A percentile compares a stretch with the other conserved stretches of the same genome.
phyloP scores from a whole-genome alignment of 306 rosid genomes.

The Cucurbita moschata region DNA sequence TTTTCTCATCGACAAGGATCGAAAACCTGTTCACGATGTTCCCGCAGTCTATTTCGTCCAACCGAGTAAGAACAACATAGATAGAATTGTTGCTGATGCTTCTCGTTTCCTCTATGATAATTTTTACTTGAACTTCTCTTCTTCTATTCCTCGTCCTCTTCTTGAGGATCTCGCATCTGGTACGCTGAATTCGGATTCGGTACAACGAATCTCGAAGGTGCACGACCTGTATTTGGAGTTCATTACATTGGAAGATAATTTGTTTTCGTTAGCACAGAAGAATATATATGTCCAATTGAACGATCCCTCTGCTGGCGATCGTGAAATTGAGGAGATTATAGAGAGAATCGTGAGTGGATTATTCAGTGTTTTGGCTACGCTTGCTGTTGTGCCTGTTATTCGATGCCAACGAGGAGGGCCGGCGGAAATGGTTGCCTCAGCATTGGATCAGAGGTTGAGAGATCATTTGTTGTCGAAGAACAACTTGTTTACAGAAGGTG shows the following conservation, averaged over 20 bases:
- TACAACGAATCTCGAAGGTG: conserved; percentile 54
- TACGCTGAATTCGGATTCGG: conserved; percentile 59
- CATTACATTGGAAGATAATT: conserved; percentile 69
- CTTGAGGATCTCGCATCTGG: conserved; percentile 88
- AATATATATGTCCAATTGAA: conserved; percentile 59
- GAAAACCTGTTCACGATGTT: conserved; percentile 77
- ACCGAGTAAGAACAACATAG: conserved; percentile 45
- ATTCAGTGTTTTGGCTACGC: conserved; percentile 76
- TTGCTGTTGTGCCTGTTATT: conserved; percentile 72
- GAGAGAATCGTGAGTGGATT: conserved; percentile 66
- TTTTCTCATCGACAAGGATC: conserved; percentile 81
- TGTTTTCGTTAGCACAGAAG: conserved; percentile 75
- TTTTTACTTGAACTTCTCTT: conserved; percentile 72
- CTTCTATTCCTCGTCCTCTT: conserved; percentile 78
- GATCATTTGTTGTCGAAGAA: conserved; percentile 85
- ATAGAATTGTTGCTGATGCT: conserved; percentile 63
- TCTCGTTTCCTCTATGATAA: conserved; percentile 59
- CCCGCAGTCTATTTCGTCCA: conserved; percentile 93
- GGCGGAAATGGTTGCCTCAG: conserved; percentile 87
- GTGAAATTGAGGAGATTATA: conserved; percentile 77
- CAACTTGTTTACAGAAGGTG: conserved; percentile 78
- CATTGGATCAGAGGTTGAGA: conserved; percentile 75
- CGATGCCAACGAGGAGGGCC: conserved; percentile 84
- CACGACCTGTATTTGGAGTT: conserved; percentile 94
- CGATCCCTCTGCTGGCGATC: conserved; percentile 89